Conservation (phyloP, 371 early-diverging fungal species). For the Rhizopus sp. region DNA sequence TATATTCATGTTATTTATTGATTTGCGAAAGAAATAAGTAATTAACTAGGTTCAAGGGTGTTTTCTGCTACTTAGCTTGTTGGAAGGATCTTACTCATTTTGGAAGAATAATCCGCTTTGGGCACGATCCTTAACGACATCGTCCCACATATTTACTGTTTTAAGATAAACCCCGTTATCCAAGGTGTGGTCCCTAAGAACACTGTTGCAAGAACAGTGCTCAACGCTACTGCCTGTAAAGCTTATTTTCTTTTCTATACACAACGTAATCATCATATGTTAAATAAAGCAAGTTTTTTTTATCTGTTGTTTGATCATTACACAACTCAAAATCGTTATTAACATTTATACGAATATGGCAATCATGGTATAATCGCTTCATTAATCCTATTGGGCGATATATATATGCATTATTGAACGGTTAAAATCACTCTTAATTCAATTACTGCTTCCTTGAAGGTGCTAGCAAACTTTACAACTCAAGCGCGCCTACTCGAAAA, state of each 20-base stretch:
- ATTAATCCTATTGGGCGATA: conserved; percentile 1
- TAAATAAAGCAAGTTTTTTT: neutral
- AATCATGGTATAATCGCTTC: neutral
- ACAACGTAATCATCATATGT: neutral
- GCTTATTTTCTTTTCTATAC: neutral
- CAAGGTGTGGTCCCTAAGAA: too few species aligned
- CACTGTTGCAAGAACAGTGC: neutral
- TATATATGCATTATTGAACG: neutral
- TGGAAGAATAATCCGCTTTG: too few species aligned
- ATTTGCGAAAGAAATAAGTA: too few species aligned
- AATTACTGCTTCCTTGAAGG: neutral
- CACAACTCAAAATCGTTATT: neutral
- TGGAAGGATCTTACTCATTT: too few species aligned
- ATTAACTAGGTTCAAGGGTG: too few species aligned
- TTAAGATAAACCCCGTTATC: too few species aligned
- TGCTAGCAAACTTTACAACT: neutral
- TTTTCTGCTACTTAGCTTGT: too few species aligned
- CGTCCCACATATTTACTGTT: too few species aligned
- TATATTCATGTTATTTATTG: too few species aligned
- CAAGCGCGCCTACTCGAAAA: neutral
- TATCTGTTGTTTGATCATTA: neutral
- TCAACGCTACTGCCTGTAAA: conserved; percentile 1
- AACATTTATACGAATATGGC: neutral
- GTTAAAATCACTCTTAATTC: neutral
- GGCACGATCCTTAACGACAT: too few species aligned